Evolutionary conservation across 768 basidiomycete genomes (phyloP), one percentile per base, ranked within the genome.

Genomic region (Hypholoma fasciculare): DNA sequence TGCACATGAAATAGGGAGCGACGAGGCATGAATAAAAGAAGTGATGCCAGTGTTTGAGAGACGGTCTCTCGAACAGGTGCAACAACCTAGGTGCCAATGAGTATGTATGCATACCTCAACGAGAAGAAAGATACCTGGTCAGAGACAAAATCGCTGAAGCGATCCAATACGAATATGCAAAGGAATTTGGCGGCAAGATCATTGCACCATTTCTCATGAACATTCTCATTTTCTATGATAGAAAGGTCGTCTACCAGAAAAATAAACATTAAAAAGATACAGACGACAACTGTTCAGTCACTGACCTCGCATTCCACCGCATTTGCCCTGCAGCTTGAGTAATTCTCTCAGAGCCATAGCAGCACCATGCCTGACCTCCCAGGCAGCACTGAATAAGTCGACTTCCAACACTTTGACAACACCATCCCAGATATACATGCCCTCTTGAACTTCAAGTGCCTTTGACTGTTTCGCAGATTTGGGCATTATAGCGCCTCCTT

Each of bases 121-220:
- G 52, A 38, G 19, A 46, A 26, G 30, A 48, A 16, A 59, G 64
- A 39, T 23, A 79, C 80, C 76, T 96, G 95, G 69, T 99, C 97
- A 0, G 94, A 92, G 37, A 97, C 87, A 68, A 96, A 99, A 73
- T 99, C 97, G 2, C 96, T 94, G 65, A 99, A 99, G n/a, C 97
- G 87, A 70, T 99, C 97, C 23, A 98, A 79, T 34, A 96, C 90
- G 61, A 98, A 90, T 8, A 98, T 86, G 64, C 88, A 90, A 2
- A 98, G 82, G 51, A 97, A 83, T 63, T 89, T 89, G 9, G 92
- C 85, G 2, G 93, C 89, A 14, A 98, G 75, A 57, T 88, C 86
- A 60, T 96, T 96, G 71, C 92, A 94, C 94, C 94, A 96, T 64
- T 82, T 82, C 71, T 92, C 90, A 65, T 95, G 93, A 0, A 79